Base-by-base conservation (phyloP, 148 eudicot genomes). In the Vaccinium darrowii region DNA sequence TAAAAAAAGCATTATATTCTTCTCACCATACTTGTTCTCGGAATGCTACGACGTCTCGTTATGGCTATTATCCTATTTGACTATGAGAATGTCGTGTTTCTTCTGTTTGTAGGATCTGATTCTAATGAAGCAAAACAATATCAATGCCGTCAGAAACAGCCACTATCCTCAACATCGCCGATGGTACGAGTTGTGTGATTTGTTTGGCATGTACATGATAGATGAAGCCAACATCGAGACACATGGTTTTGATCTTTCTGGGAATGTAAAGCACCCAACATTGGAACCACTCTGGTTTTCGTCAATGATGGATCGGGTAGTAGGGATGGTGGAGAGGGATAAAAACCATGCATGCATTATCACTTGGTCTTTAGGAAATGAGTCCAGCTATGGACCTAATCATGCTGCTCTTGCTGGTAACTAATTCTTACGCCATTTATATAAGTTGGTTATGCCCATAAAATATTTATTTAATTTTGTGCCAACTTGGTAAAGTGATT, bases 151-250 rank as follows among this genome's bases (percentile, higher is more conserved):
- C 57, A 92, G 99, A 88, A 96, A 96, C 91, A 92, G 98, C 90
- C 99, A 96, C 89, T 96, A 96, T 87, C 99, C 99, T 79, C 95
- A 96, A 85, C 98, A 96, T 89, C 90, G 93, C 58, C 91, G 99
- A 63, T 96, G 99, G 99, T 96, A 96, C 74, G 99, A 96, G 92
- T 89, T 96, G 72, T 96, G 99, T 87, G 95, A 94, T 91, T 87
- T 96, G 84, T 96, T 94, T 89, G 99, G 99, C 84, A 92, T 96
- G 98, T 96, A 96, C 90, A 94, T 96, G 99, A 91, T 96, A 65
- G 99, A 96, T 85, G 99, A 96, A 91, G 99, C 99, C 81, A 96
- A 96, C 87, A 96, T 96, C 77, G 99, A 96, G 91, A 96, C 99
- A 62, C 99, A 96, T 85, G 99, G 99, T 82, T 96, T 96, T 90